These are phyloP conservation scores for Sporisorium iseilematis-ciliati DNA, from an alignment of 1,284 basidiomycete species.

Conservation along the genomic window DNA sequence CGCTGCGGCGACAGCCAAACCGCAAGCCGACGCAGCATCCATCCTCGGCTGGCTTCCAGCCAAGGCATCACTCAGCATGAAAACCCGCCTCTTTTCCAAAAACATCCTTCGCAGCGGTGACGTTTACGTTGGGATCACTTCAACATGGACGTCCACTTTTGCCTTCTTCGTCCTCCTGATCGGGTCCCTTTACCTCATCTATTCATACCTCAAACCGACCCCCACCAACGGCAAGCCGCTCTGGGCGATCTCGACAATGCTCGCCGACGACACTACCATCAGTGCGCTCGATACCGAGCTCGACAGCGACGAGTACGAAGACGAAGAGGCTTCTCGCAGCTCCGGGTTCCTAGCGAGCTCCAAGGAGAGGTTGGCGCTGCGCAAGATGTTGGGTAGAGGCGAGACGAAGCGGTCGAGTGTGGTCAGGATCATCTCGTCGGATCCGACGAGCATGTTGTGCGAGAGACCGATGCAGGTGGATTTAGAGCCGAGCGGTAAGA, in stretches of 20 bases:
- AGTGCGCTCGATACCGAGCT: slow-evolving; percentile 27
- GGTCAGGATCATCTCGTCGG: slow-evolving; percentile 58
- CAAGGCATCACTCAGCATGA: slow-evolving; percentile 16
- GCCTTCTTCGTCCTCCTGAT: slow-evolving; percentile 8
- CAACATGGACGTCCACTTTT: slow-evolving; percentile 22
- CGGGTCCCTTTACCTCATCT: slow-evolving; percentile 7
- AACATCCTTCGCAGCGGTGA: slow-evolving; percentile 25
- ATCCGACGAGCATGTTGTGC: slow-evolving; percentile 59
- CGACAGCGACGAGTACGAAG: slow-evolving; percentile 49
- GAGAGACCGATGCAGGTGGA: slow-evolving; percentile 58
- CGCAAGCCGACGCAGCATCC: background rate
- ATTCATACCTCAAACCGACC: background rate
- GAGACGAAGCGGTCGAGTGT: slow-evolving; percentile 36
- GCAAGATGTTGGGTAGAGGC: slow-evolving; percentile 23
- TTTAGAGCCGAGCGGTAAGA: slow-evolving; percentile 29
- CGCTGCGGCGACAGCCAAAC: background rate
- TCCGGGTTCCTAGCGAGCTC: slow-evolving; percentile 35
- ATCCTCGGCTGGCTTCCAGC: slow-evolving; percentile 17
- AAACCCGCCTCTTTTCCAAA: slow-evolving; percentile 27
- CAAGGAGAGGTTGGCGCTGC: slow-evolving; percentile 30
- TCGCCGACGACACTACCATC: slow-evolving; percentile 19
- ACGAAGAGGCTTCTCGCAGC: slow-evolving; percentile 28
- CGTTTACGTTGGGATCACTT: slow-evolving; percentile 16
- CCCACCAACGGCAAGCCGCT: slow-evolving; percentile 19
- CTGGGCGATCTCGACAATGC: slow-evolving; percentile 28